phyloP scores from a whole-genome alignment of 163 green algal species.

The Scenedesmus sp. region DNA sequence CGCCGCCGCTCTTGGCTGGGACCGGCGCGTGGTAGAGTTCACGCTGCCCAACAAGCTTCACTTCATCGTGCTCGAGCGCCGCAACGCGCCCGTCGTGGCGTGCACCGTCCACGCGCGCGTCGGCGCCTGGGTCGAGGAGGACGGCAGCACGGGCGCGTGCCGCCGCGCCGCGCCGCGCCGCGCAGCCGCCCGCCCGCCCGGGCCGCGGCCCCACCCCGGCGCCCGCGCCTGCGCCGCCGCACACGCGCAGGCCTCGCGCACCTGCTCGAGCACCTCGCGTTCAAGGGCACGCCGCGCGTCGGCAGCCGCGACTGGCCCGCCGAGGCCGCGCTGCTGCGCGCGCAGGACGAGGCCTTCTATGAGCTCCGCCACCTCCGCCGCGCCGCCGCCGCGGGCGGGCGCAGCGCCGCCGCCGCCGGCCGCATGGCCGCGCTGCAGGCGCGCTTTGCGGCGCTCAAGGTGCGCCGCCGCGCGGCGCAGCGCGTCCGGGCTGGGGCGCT shows the following conservation, averaged over 20 bases:
- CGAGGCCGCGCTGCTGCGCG: conserved; percentile 79
- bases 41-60: conserved; percentile 86
- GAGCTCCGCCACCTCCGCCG: conserved; percentile 49
- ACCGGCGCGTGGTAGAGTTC: conserved; percentile 76
- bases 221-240: background rate
- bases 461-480: no score
- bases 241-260: conserved; percentile 83
- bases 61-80: conserved; percentile 85
- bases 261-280: conserved; percentile 92
- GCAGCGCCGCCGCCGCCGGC: background rate
- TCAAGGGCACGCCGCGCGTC: conserved; percentile 86
- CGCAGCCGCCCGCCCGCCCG: no score
- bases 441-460: conserved; percentile 45
- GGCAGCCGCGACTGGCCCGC: conserved; percentile 72
- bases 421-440: conserved; percentile 40
- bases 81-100: conserved; percentile 76
- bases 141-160: conserved; percentile 77
- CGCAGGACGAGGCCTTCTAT: conserved; percentile 88
- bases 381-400: background rate
- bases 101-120: conserved; percentile 81
- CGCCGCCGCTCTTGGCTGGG: conserved; percentile 18
- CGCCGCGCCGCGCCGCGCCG: background rate
- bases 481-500: no score
- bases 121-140: conserved; percentile 80
- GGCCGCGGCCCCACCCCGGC: background rate